Conservation (phyloP, 140 eudicot species). For the Cichorium intybus region DNA sequence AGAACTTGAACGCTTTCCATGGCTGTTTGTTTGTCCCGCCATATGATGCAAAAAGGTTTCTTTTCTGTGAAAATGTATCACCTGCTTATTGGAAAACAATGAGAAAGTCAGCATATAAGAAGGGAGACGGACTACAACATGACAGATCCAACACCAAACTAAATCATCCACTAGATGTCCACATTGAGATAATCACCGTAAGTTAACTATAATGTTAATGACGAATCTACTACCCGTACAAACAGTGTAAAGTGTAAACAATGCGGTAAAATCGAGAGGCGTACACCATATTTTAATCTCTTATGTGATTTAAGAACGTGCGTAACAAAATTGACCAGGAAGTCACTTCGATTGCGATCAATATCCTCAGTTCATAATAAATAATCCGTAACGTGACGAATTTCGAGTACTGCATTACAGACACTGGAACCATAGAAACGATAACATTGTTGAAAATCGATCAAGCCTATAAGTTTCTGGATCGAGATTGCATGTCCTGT, state of each 20-base stretch:
- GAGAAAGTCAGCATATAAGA: not conserved
- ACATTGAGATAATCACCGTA: too few species aligned
- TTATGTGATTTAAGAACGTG: not conserved
- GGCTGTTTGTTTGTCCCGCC: conserved; percentile 62
- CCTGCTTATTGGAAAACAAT: not conserved
- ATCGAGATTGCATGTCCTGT: not conserved
- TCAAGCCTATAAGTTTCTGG: not conserved
- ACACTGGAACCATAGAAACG: not conserved
- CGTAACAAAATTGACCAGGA: not conserved
- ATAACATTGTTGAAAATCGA: not conserved
- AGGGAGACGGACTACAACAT: too few species aligned
- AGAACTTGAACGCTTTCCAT: conserved; percentile 68
- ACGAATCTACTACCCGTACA: too few species aligned
- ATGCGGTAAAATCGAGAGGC: not conserved
- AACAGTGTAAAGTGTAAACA: too few species aligned
- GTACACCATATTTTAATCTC: not conserved
- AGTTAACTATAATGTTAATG: too few species aligned
- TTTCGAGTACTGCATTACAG: not conserved
- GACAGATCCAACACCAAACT: too few species aligned
- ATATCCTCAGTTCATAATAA: not conserved
- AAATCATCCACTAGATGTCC: too few species aligned
- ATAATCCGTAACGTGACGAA: not conserved
- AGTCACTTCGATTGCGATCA: not conserved
- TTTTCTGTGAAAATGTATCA: not conserved
- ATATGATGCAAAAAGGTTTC: conserved; percentile 18